Base-by-base conservation (phyloP, 768 basidiomycete species). In the Trametes maxima region DNA sequence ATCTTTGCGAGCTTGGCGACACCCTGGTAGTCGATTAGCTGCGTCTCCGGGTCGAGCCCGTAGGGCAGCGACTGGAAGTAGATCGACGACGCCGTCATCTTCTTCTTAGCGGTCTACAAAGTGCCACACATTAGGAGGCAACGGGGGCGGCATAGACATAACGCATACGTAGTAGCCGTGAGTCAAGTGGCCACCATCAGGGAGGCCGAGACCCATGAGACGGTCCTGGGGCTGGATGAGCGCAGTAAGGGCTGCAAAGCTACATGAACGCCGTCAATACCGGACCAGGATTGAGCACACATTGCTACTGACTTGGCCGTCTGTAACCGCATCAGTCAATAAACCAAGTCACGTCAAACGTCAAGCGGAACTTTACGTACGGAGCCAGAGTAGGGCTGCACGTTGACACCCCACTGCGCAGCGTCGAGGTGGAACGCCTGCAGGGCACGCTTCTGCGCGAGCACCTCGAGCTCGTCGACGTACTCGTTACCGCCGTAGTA, bases 11-110 rank as follows among this genome's bases (percentile, higher is more conserved):
- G 94, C 63, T 84, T 80, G 53, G 86, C 84, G 69, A 99, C 85
- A 25, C 76, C 81, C 37, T 77, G 79, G 76, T 98, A 98, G 80
- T 98, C 95, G 68, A 99, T 86, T 66, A 96, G 82, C 73, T 97
- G 89, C 57, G 89, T 91, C 45, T 85, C 77, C 49, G 90, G 88
- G 70, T 88, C 84, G 60, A 95, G 87, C 49, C 83, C 86, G 69
- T 98, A 99, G 47, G 97, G 96, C 72, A 97, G 82, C 39, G 97
- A 97, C 74, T 98, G 95, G 90, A 98, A 99, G 82, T 98, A 98
- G 79, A 99, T 98, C 19, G 97, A 98, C 22, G 96, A 98, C 37
- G 97, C 94, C 36, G 97, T 98, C 88, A 99, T 98, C 79, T 99
- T 98, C 83, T 98, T 97, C 81, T 98, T 98, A 61, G 94, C 93